phyloP scores from a whole-genome alignment of 371 early-diverging fungal genomes.

The Catenaria anguillulae region DNA sequence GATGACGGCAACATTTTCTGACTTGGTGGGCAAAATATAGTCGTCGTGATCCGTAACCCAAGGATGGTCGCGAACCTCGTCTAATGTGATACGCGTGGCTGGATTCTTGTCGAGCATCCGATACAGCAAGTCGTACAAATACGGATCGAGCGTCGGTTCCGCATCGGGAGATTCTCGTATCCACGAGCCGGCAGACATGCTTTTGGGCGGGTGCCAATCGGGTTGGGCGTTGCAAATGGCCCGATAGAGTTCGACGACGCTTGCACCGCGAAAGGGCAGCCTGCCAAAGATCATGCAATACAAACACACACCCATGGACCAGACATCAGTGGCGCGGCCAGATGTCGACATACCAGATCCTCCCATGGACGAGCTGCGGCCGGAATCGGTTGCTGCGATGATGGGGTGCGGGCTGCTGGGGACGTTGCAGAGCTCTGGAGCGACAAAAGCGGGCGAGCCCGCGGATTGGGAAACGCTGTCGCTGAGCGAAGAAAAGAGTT shows the following conservation, averaged over 20 bases:
- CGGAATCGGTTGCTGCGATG: background rate
- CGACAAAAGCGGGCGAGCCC: slow-evolving; percentile 17
- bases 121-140: slow-evolving; percentile 18
- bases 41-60: slow-evolving; percentile 31
- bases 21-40: slow-evolving; percentile 1
- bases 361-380: background rate
- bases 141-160: slow-evolving; percentile 10
- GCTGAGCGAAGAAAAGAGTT: slow-evolving; percentile 7
- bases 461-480: background rate
- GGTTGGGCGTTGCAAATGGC: slow-evolving; percentile 24
- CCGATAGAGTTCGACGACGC: slow-evolving; percentile 58
- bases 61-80: slow-evolving; percentile 56
- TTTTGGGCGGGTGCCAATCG: too few relatives aligned
- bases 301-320: slow-evolving; percentile 97
- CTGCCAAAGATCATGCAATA: slow-evolving; percentile 77
- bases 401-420: too few relatives aligned
- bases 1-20: background rate
- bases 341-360: slow-evolving; percentile 16
- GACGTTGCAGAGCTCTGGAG: slow-evolving; percentile 8
- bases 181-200: too few relatives aligned
- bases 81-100: slow-evolving; percentile 55
- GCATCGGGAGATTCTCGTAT: too few relatives aligned
- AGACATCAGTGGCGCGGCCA: slow-evolving; percentile 85
- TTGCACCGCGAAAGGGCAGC: slow-evolving; percentile 72
- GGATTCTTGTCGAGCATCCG: slow-evolving; percentile 71